Base-by-base conservation (phyloP, 805 yeast species). In the Lipomyces spencermartinsiae region DNA sequence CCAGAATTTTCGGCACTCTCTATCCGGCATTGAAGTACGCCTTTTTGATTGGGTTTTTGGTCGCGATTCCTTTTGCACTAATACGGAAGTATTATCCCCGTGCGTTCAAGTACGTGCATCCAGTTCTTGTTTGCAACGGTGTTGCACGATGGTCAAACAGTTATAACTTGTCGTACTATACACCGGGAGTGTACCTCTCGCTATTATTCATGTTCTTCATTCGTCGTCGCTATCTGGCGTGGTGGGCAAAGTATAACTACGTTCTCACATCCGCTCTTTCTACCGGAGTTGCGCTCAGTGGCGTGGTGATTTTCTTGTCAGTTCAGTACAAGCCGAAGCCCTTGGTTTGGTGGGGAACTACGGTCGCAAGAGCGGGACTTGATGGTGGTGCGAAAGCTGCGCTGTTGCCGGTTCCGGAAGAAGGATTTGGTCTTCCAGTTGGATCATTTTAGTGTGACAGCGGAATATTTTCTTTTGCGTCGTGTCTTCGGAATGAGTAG, bases 201-300 rank as follows among this genome's bases (percentile, higher is more conserved):
- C 83, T 83, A 69, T 62, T 81, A 4, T 89, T 88, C 80, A 86
- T 86, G 79, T 87, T 82, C 77, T 81, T 81, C 73, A 78, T 89
- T 64, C 86, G 86, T 68, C 81, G 85, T 61, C 80, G 80, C 69
- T 87, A 85, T 78, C 80, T 85, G 60, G 78, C 82, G 58, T 89
- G 93, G 93, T 89, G 93, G 93, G 87, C 88, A 51, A 89, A 88
- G 77, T 89, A 89, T 76, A 89, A 88, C 75, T 88, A 87, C 75
- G 83, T 88, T 2, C 78, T 89, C 62, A 84, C 90, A 22, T 87
- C 90, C 34, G 93, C 87, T 1, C 77, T 89, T 29, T 88, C 89
- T 55, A 84, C 89, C 5, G 92, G 92, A 0, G 83, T 89, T 16
- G 91, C 91, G 0, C 81, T 87, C 70, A 84, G 89, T 37, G 84